A percentile compares a stretch with the other conserved stretches of the same genome.
Evolutionary conservation across 2,329 filamentous ascomycete species (phyloP).

Genomic region (Cyclaneusma minus): DNA sequence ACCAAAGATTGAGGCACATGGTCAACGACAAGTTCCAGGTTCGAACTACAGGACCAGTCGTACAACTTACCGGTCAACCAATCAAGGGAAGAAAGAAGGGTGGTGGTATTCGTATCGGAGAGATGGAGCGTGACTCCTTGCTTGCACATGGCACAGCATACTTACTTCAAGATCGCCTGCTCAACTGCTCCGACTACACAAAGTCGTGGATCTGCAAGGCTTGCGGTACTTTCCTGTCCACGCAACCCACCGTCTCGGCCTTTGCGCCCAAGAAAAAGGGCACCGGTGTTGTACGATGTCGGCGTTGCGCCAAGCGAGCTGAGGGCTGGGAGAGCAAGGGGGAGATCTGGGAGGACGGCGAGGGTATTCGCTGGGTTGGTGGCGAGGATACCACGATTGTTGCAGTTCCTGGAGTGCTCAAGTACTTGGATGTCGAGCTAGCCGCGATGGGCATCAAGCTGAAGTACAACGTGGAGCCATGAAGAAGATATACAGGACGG

Average conservation of each 20-base stretch:
- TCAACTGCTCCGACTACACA: conserved; percentile 94
- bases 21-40: conserved; percentile 99
- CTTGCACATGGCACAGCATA: conserved; percentile 93
- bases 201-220: conserved; percentile 77
- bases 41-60: conserved; percentile 84
- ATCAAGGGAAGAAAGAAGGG: conserved; percentile 95
- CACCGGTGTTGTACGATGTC: conserved; percentile 59
- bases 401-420: conserved; percentile 81
- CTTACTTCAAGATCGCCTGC: conserved; percentile 81
- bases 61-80: conserved; percentile 80
- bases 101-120: conserved; percentile 95
- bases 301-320: conserved; percentile 47
- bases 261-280: conserved; percentile 49
- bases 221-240: conserved; percentile 83
- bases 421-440: conserved; percentile 87
- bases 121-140: conserved; percentile 95
- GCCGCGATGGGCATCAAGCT: conserved; percentile 93
- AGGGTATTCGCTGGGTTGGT: conserved; percentile 70
- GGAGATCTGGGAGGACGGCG: conserved; percentile 86
- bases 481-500: not conserved
- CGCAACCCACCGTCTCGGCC: conserved; percentile 60
- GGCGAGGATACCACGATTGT: conserved; percentile 85
- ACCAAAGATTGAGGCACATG: conserved; percentile 97
- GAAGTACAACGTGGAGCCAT: conserved; percentile 62
- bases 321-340: conserved; percentile 32